Percentiles rank a stretch among this genome's conserved stretches.
These are phyloP conservation scores for Hypoxylon perforatum DNA, from an alignment of 495 filamentous ascomycete genomes.

Conservation along the genomic window DNA sequence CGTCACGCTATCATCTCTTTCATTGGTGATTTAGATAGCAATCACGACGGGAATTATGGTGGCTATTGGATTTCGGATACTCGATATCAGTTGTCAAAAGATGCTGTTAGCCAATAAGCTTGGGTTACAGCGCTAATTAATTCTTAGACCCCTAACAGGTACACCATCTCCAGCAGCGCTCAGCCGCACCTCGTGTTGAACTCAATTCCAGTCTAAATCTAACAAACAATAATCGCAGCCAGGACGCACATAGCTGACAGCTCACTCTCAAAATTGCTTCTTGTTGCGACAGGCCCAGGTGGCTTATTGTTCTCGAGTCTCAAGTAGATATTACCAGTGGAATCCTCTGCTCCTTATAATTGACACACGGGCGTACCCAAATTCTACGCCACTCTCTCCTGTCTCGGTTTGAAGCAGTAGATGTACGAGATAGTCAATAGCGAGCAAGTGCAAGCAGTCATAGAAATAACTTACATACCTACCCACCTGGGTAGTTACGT, in stretches of 20 bases:
- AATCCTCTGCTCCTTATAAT: background rate
- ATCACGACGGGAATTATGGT: background rate
- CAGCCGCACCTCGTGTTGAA: conserved; percentile 22
- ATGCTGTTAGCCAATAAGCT: background rate
- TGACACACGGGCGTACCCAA: no score
- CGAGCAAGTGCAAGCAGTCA: no score
- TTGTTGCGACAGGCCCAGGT: background rate
- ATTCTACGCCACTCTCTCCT: background rate
- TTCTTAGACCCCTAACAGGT: background rate
- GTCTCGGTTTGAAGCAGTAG: background rate
- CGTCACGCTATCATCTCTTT: background rate
- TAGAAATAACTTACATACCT: no score
- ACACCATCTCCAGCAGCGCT: conserved; percentile 8
- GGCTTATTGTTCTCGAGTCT: background rate
- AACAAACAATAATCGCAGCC: background rate
- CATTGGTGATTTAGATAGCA: background rate
- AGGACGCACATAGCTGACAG: background rate
- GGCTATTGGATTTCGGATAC: no score
- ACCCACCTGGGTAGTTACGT: no score
- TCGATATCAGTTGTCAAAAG: no score
- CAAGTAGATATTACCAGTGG: background rate
- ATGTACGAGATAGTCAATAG: background rate
- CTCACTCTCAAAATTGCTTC: background rate
- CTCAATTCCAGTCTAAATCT: background rate
- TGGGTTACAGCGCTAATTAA: conserved; percentile 12